These are phyloP conservation scores for Elsinoe fawcettii DNA, from an alignment of 2,329 filamentous ascomycete genomes.

Conservation along the genomic window DNA sequence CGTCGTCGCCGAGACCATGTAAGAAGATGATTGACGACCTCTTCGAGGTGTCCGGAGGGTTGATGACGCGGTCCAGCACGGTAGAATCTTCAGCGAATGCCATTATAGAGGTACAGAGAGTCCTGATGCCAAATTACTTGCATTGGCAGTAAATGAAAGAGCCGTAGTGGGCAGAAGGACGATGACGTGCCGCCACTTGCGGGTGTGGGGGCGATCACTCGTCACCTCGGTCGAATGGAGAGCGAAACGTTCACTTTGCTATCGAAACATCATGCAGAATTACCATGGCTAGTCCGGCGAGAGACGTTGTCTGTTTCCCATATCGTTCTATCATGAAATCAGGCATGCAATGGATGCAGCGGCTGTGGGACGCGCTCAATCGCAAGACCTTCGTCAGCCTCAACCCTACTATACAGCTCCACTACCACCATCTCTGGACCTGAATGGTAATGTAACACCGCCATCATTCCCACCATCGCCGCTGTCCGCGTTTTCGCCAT, in stretches of 20 bases:
- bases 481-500: background rate
- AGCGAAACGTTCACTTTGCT: background rate
- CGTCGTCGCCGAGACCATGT: conserved; percentile 2
- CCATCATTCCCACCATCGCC: background rate
- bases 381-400: background rate
- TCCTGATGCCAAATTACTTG: too few species aligned
- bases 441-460: background rate
- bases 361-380: background rate
- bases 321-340: too few species aligned
- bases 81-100: conserved; percentile 11
- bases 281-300: too few species aligned
- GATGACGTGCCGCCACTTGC: conserved; percentile 3
- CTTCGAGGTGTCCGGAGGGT: background rate
- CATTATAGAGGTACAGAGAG: background rate
- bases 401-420: background rate
- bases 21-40: conserved; percentile 8
- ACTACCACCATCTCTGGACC: background rate
- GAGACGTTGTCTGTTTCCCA: too few species aligned
- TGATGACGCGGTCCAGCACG: conserved; percentile 8
- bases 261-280: background rate
- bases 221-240: background rate
- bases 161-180: background rate
- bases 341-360: background rate
- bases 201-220: background rate
- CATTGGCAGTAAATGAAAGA: background rate